Conservation (phyloP, 371 early-diverging fungal genomes). For the Lichtheimia corymbifera region DNA sequence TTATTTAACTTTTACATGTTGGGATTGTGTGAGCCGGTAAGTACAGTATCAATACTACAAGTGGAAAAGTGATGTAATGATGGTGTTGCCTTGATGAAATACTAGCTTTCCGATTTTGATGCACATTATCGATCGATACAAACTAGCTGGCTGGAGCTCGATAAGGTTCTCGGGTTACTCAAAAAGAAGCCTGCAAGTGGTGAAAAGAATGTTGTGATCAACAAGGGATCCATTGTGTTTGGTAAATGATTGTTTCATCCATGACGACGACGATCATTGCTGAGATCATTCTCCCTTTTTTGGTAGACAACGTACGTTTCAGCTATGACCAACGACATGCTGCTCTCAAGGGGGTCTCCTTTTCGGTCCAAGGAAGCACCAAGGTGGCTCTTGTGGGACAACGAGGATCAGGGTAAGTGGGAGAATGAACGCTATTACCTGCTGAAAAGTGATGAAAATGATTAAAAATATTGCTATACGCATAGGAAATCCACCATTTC, state of each 20-base stretch:
- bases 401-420: slow-evolving; percentile 76
- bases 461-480: too few species aligned
- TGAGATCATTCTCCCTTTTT: neutral
- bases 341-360: slow-evolving; percentile 74
- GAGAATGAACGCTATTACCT: slow-evolving; percentile 5
- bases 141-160: slow-evolving; percentile 91
- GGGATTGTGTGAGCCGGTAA: slow-evolving; percentile 74
- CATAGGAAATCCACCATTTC: slow-evolving; percentile 80
- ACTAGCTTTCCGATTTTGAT: slow-evolving; percentile 36
- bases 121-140: slow-evolving; percentile 62
- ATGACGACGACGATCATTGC: neutral
- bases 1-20: slow-evolving; percentile 81
- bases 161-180: slow-evolving; percentile 88
- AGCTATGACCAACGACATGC: slow-evolving; percentile 67
- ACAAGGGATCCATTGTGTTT: slow-evolving; percentile 66
- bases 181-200: slow-evolving; percentile 65
- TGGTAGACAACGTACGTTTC: slow-evolving; percentile 74
- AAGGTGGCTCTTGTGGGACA: slow-evolving; percentile 90
- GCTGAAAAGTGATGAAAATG: neutral
- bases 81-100: slow-evolving; percentile 7
- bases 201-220: slow-evolving; percentile 38
- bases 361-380: slow-evolving; percentile 80
- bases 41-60: neutral
- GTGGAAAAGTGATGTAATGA: neutral
- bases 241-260: slow-evolving; percentile 33